Conservation (phyloP, 306 rosid species). For the Vigna radiata region DNA sequence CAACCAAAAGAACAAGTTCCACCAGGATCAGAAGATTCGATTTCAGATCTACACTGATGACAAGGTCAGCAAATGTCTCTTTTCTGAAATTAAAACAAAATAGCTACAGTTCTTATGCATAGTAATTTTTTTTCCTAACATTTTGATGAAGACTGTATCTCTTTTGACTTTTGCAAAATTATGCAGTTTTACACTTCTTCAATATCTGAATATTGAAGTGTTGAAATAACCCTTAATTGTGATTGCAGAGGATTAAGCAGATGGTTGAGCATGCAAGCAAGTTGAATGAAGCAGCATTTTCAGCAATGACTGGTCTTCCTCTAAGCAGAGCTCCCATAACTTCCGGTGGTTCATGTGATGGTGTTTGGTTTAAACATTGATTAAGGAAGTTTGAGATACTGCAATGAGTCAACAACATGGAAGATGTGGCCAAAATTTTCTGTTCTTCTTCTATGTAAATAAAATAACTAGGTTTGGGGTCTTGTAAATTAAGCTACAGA, state of each 20-base stretch:
- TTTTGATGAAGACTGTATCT: background rate
- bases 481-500: conserved; percentile 39
- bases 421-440: background rate
- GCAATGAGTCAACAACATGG: background rate
- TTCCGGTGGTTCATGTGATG: conserved; percentile 67
- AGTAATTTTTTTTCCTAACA: background rate
- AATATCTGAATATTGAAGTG: conserved; percentile 35
- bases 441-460: conserved; percentile 24
- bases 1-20: conserved; percentile 55
- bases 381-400: conserved; percentile 5
- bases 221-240: conserved; percentile 21
- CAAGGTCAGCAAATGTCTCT: conserved; percentile 59
- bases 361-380: conserved; percentile 38
- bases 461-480: conserved; percentile 28
- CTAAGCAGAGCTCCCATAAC: conserved; percentile 71
- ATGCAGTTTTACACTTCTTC: conserved; percentile 29
- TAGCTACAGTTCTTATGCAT: background rate
- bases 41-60: conserved; percentile 73
- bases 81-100: background rate
- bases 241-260: conserved; percentile 66
- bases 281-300: conserved; percentile 72
- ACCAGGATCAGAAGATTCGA: conserved; percentile 57
- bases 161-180: background rate
- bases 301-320: conserved; percentile 67
- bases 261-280: conserved; percentile 65